Base-by-base conservation (phyloP, 768 basidiomycete species). In the Zangia roseola region DNA sequence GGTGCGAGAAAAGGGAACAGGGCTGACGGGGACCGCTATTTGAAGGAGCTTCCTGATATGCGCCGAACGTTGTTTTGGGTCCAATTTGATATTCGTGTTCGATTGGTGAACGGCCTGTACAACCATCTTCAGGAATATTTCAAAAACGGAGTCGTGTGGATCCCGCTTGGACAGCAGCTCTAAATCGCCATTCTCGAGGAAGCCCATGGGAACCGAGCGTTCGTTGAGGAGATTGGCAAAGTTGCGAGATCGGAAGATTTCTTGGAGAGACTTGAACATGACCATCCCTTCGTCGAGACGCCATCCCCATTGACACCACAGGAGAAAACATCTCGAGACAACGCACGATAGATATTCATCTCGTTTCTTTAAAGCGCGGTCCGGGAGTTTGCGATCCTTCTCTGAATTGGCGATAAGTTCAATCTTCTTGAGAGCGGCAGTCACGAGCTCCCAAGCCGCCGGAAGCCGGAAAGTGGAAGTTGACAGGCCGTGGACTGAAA, bases 271-370 rank as follows among this genome's bases (percentile, higher is more conserved):
- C 43, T 76, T 77, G 59, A 95, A 79, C 49, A 91, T 68, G 6
- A 60, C 60, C 10, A 75, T 76, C 2, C 82, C 79, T 16, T 80
- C 75, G 13, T 77, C 69, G 24, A 90, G 72, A 12, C 63, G 60
- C 94, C 94, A 97, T 21, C 73, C 63, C 91, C 93, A 97, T n/a
- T 75, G 73, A 24, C 77, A 74, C 59, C 77, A 82, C 37, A 98
- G 67, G n/a, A 81, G 69, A 47, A 88, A 79, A 63, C 90, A 92
- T 13, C 94, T 79, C 0, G 77, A 75, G 26, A 86, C 75, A 45
- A 95, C 71, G 7, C 85, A 67, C 10, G 79, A 78, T 46, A 92
- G 69, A 60, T 94, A 94, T 8, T 74, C 67, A 62, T 94, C 90
- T 16, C 84, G 79, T 47, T 79, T 78, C 45, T 72, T 69, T 5